Evolutionary conservation across 1,284 basidiomycete species (phyloP).

Genomic region (Rhodotorula sp.): DNA sequence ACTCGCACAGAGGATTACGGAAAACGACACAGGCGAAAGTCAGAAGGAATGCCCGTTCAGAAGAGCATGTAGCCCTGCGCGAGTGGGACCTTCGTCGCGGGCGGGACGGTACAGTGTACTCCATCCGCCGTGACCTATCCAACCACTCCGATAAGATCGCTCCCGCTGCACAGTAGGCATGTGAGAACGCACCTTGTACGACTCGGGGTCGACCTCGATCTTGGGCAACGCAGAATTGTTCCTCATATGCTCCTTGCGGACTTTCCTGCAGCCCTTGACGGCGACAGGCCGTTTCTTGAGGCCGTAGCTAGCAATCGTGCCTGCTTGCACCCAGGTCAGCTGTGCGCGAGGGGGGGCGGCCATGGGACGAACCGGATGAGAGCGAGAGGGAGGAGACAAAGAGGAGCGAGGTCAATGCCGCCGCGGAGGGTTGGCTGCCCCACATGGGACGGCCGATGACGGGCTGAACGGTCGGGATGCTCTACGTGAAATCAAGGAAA

Average conservation of each 20-base stretch:
- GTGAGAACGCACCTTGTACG: conserved; percentile 55
- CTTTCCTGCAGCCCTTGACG: conserved; percentile 71
- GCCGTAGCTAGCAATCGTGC: conserved; percentile 66
- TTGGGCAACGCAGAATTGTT: conserved; percentile 78
- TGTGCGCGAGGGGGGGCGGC: not conserved
- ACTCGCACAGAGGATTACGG: not conserved
- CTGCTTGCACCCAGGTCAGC: conserved; percentile 38
- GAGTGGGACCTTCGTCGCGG: conserved; percentile 70
- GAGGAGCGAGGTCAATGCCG: conserved; percentile 72
- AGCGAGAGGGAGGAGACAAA: conserved; percentile 82
- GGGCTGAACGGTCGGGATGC: conserved; percentile 91
- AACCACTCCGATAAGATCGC: not conserved
- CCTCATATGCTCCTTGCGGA: conserved; percentile 90
- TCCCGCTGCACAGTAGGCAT: too few relatives aligned
- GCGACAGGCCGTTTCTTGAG: conserved; percentile 72
- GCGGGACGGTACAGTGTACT: conserved; percentile 68
- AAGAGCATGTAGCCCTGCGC: conserved; percentile 49
- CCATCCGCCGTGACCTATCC: conserved; percentile 77
- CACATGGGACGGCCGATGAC: conserved; percentile 85
- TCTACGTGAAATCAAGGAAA: conserved; percentile 47
- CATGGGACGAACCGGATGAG: conserved; percentile 53
- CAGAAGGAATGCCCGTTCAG: not conserved
- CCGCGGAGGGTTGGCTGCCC: conserved; percentile 71
- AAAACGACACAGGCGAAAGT: not conserved
- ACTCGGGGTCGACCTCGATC: conserved; percentile 90